Base-by-base conservation (phyloP, 768 basidiomycete species). In the Auricularia sp. region DNA sequence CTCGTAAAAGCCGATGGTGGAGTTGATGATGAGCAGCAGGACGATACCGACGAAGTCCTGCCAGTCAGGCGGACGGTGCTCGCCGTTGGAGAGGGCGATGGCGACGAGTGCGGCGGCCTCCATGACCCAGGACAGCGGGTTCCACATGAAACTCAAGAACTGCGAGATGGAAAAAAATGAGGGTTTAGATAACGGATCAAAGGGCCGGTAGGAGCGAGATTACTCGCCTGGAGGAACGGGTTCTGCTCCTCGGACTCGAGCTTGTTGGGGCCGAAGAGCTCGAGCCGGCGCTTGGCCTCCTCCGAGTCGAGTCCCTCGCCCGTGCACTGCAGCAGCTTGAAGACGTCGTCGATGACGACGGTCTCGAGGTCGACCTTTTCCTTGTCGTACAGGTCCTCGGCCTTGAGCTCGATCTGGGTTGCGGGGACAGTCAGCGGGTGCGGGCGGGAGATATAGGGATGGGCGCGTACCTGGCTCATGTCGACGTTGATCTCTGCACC, bases 41-140 rank as follows among this genome's bases (percentile, higher is more conserved):
- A 97, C 77, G 80, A 98, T 98, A 84, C 96, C 96, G 77, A 90
- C 83, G 78, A 98, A 98, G 80, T 98, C 96, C 74, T 91, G 80
- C 96, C 96, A 98, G 73, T 98, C 95, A 21, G 96, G 96, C 35
- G 95, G 85, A 63, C 81, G 79, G 64, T 81, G 78, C 70, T 87
- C 86, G 76, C 96, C 96, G 76, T 98, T 98, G 64, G 96, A 97
- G 36, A 98, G 85, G 51, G 85, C 93, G 74, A 98, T 98, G 60
- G 96, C 95, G 68, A 94, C 93, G 36, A 93, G 81, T 7, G 92
- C 91, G 44, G 94, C 94, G 67, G 88, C 93, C 77, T 98, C 96
- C 96, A 98, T 98, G 77, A 98, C 96, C 96, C 96, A 98, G 39
- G 96, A 98, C 12, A 98, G 81, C 54, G 96, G 96, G 79, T 98